Evolutionary conservation across 805 yeast species (phyloP), one percentile per base, ranked within the genome.

Genomic region (Isabelozyma gotoi): DNA sequence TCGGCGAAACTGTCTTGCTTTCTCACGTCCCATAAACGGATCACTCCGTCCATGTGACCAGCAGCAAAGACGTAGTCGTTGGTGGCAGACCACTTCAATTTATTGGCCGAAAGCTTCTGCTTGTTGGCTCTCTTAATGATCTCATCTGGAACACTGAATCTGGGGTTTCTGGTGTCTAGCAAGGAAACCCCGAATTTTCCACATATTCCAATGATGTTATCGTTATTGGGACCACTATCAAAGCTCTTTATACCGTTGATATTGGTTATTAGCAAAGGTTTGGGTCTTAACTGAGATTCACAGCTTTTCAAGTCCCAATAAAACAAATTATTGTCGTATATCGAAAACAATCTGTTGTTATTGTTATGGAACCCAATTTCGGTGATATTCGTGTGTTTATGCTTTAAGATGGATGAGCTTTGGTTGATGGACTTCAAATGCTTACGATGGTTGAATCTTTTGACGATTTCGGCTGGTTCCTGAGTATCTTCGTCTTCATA

Each of bases 1-100:
- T 67, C 65, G 7, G 80, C 77, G 41, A 80, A 65, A 2, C 82
- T 81, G 14, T 73, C 74, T 33, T 80, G 73, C 51, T 73, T 76
- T 49, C 96, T 72, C 36, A 85, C 78, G 63, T 88, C 96, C 95
- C 95, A 88, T 24, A 88, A 67, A 50, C 82, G 69, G 34, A 83
- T 76, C 2, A 77, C 62, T 3, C 78, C 79, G 49, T 79, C 80
- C 29, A 67, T 61, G 50, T 82, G 85, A 5, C 82, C 79, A 2
- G 89, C 78, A 3, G 90, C 88, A 19, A 88, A 68, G 16, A 80
- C 64, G 52, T 82, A 76, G 21, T 81, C 76, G 59, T 85, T 76
- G 14, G 64, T 55, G 1, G 82, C 77, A 39, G 84, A 77, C 95
- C 94, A 88, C 51, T 73, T 74, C 38, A 82, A 77, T 15, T 65